Base-by-base conservation (phyloP, 305 asterid genomes). In the Solanum chacoense region DNA sequence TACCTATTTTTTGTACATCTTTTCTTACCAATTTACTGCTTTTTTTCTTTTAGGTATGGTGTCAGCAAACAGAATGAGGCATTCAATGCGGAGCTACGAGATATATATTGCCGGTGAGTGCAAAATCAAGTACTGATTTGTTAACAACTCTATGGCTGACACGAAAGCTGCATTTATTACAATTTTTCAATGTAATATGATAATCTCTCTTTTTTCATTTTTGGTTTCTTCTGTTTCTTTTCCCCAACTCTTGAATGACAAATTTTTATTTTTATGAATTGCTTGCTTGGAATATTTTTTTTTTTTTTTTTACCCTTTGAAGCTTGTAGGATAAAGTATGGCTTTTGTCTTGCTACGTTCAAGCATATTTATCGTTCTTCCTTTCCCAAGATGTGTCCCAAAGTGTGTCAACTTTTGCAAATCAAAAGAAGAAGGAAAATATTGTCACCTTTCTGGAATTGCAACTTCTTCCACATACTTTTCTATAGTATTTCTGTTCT, bases 61-160 rank as follows among this genome's bases (percentile, higher is more conserved):
- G 95, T 98, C 91, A 96, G 96, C 96, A 96, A 94, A 90, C 98
- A 95, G 93, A 92, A 96, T 76, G 99, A 96, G 89, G 93, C 96
- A 37, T 98, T 98, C 93, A 96, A 93, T 90, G 95, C 98, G 2
- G 99, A 96, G 95, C 96, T 98, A 79, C 93, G 95, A 88, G 98
- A 98, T 91, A 96, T 98, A 87, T 98, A 98, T 91, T 94, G 97
- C 92, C 93, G 95, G 99, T 98, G 89, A 92, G 95, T 75, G 63
- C 86, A 77, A 45, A 29, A 83, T 50, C 11, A 88, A 20, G 35
- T 45, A 36, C 63, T 78, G 76, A 76, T 45, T 35, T 32, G 76
- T n/a, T 65, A 65, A 36, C 11, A 32, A 28, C 42, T 59, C 69
- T 16, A 32, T 67, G 5, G 24, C 31, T 28, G 31, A 8, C 78